Base-by-base conservation (phyloP, 2,329 filamentous ascomycete species). In the Sodiomyces alkalinus region DNA sequence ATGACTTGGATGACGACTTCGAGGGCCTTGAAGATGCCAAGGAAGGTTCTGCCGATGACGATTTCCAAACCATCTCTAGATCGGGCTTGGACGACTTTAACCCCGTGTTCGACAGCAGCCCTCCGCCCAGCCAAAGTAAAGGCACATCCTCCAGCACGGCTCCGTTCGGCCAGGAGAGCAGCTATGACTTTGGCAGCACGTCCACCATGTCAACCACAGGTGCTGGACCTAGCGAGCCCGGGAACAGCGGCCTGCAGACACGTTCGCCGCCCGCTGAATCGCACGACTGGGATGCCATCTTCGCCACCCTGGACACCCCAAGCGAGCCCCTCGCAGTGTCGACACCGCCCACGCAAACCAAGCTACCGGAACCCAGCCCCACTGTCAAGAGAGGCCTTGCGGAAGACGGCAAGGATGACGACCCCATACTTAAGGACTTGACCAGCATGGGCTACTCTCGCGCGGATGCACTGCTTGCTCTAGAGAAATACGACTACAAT, bases 401-500 rank as follows among this genome's bases (percentile, higher is more conserved):
- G 5, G 32, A 31, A 46, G 7, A 49, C 49, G 79, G 79, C 4
- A 79, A 79, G 44, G 81, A 92, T 44, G 87, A 96, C 46, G 87
- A 96, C 47, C 80, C 83, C 7, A 87, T 92, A 32, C 57, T 96
- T 40, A 92, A 92, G 61, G 76, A 85, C 41, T 52, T 96, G 45
- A 92, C 82, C 1, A 67, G 71, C 7, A 93, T 96, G 85, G 87
- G 87, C 1, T 96, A 92, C 48, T 56, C 72, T 4, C 66, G 87
- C 17, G 58, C 63, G 6, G 74, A 81, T 28, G 80, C 83, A 11
- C 57, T 94, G 19, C 62, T 64, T 27, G 87, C 90, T 15, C 57
- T 96, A 47, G 87, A 96, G 61, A 86, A 87, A 52, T 93, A 80
- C 49, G 85, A 96, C 56, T 94, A 96, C 55, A 90, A 94, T 51